A percentile compares a stretch with the other conserved stretches of the same genome.
Conservation (phyloP, 208 protist genomes). For the Leishmania gerbilli region DNA sequence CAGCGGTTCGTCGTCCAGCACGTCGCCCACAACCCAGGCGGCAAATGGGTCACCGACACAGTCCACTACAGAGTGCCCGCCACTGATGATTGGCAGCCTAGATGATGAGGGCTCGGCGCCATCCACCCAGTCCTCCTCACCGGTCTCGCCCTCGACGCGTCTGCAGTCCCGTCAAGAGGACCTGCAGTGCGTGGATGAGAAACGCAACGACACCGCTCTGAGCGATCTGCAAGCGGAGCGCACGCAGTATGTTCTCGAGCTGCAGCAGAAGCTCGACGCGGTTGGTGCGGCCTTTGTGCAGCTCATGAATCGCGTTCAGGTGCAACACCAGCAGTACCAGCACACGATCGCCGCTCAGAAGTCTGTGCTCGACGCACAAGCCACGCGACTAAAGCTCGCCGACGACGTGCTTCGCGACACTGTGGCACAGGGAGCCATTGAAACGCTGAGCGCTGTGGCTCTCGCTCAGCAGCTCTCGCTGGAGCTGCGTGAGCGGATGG, state of each 20-base stretch:
- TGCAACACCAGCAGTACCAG: constrained; percentile 33
- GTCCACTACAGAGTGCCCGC: background rate
- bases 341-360: constrained; percentile 48
- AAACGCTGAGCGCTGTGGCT: constrained; percentile 42
- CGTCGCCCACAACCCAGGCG: background rate
- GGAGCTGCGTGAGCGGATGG: constrained; percentile 64
- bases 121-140: background rate
- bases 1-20: background rate
- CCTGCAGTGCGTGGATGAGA: background rate
- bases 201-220: background rate
- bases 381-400: constrained; percentile 63
- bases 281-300: constrained; percentile 32
- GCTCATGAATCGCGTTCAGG: constrained; percentile 46
- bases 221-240: constrained; percentile 4
- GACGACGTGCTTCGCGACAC: constrained; percentile 60
- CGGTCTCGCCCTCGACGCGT: background rate
- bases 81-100: no score
- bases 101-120: background rate
- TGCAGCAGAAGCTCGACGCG: constrained; percentile 22
- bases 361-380: constrained; percentile 46
- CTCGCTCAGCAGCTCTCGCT: constrained; percentile 45
- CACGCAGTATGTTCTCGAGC: constrained; percentile 10
- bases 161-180: background rate
- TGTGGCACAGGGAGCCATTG: constrained; percentile 33
- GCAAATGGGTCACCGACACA: background rate